A percentile compares a stretch with the other conserved stretches of the same genome.
Evolutionary conservation across 2,329 filamentous ascomycete genomes (phyloP).

Genomic region (Aspergillus hortae): DNA sequence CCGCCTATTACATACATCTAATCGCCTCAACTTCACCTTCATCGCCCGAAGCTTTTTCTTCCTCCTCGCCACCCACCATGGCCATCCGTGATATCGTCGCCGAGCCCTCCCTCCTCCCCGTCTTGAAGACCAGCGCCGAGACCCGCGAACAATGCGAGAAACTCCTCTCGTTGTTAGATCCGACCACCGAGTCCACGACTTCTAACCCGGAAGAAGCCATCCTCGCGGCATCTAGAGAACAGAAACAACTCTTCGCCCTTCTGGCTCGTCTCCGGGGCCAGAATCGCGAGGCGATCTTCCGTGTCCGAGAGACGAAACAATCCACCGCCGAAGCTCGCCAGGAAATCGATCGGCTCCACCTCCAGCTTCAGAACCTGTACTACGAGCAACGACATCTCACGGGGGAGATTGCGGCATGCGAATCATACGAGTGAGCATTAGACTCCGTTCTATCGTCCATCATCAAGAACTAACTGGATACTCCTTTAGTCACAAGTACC

Average conservation of each 20-base stretch:
- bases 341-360: conserved; percentile 85
- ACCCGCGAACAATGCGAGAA: conserved; percentile 68
- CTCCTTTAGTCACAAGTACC: conserved; percentile 67
- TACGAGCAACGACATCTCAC: conserved; percentile 92
- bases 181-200: conserved; percentile 39
- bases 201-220: conserved; percentile 49
- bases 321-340: conserved; percentile 81
- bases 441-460: neutral
- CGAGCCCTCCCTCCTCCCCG: conserved; percentile 62
- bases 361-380: conserved; percentile 92
- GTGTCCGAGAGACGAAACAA: conserved; percentile 79
- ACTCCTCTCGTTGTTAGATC: conserved; percentile 55
- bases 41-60: conserved; percentile 5
- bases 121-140: conserved; percentile 68
- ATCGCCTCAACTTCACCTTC: too few species aligned
- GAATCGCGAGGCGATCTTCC: conserved; percentile 76
- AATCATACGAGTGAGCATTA: conserved; percentile 76
- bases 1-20: neutral
- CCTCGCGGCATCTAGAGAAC: conserved; percentile 65
- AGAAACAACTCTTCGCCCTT: conserved; percentile 75
- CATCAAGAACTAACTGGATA: neutral
- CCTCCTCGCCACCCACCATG: conserved; percentile 39
- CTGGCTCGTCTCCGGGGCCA: conserved; percentile 76
- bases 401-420: conserved; percentile 85
- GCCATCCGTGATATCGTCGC: conserved; percentile 58